A percentile compares a stretch with the other conserved stretches of the same genome.
Conservation (phyloP, 805 yeast genomes). For the Starmerella floricola region DNA sequence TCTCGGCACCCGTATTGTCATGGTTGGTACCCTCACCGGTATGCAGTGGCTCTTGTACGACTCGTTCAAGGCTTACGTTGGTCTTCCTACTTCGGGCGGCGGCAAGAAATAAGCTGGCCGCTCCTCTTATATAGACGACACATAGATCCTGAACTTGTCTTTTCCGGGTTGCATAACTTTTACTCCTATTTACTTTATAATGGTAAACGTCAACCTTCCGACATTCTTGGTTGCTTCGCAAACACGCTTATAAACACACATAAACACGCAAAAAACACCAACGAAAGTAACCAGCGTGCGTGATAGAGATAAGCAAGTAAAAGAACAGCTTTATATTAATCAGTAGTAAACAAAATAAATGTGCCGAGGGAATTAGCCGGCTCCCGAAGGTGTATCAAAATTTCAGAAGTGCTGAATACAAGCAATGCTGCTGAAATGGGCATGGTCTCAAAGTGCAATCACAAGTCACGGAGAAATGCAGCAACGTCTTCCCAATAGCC, state of each 20-base stretch:
- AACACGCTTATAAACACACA: background rate
- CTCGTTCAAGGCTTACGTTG: constrained; percentile 86
- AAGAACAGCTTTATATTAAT: too few relatives aligned
- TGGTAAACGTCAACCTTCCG: background rate
- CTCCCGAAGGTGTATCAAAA: too few relatives aligned
- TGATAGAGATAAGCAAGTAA: too few relatives aligned
- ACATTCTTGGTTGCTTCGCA: too few relatives aligned
- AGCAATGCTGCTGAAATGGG: too few relatives aligned
- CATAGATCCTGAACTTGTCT: background rate
- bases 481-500: constrained; percentile 65
- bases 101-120: constrained; percentile 19
- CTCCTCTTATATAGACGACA: background rate
- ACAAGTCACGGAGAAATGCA: constrained; percentile 36
- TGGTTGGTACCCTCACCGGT: constrained; percentile 96
- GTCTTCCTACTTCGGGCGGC: constrained; percentile 87
- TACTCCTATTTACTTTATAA: background rate
- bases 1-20: constrained; percentile 79
- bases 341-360: too few relatives aligned
- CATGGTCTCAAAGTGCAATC: too few relatives aligned
- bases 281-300: background rate
- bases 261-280: background rate
- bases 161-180: background rate
- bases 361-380: too few relatives aligned
- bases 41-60: constrained; percentile 96
- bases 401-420: too few relatives aligned